These are phyloP conservation scores for Eragrostis nindensis DNA, from an alignment of 176 grass and related monocot species.

Conservation along the genomic window DNA sequence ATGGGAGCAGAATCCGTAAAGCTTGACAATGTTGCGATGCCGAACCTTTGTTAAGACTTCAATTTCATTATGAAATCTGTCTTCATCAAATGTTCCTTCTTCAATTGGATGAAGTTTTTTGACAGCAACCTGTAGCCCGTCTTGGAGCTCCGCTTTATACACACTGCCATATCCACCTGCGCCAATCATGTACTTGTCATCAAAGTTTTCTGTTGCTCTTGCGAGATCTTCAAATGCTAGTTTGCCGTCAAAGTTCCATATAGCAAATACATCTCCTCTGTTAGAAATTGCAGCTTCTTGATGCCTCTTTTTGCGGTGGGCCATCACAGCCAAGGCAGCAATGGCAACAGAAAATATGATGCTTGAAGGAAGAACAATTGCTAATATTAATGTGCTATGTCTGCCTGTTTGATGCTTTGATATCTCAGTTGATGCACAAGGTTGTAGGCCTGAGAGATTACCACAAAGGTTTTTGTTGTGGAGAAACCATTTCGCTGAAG, in stretches of 20 bases:
- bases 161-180: slow-evolving; percentile 11
- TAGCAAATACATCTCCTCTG: background rate
- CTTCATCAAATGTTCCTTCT: background rate
- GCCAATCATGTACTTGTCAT: slow-evolving; percentile 14
- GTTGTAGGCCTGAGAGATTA: slow-evolving; percentile 9
- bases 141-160: slow-evolving; percentile 18
- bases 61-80: background rate
- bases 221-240: slow-evolving; percentile 23
- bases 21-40: slow-evolving; percentile 21
- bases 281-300: background rate
- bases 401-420: too few relatives aligned
- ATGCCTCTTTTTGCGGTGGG: background rate
- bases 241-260: too few relatives aligned
- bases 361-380: too few relatives aligned
- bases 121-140: background rate
- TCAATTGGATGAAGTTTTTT: background rate
- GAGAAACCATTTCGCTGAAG: too few relatives aligned
- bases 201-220: slow-evolving; percentile 17
- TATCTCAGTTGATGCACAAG: too few relatives aligned
- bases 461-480: slow-evolving; percentile 33
- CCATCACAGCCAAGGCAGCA: background rate
- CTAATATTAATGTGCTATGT: too few relatives aligned
- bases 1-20: slow-evolving; percentile 9
- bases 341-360: background rate
- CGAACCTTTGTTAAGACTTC: background rate